Evolutionary conservation across 2,329 filamentous ascomycete genomes (phyloP), one percentile per base, ranked within the genome.

Genomic region (Aspergillus ustus): DNA sequence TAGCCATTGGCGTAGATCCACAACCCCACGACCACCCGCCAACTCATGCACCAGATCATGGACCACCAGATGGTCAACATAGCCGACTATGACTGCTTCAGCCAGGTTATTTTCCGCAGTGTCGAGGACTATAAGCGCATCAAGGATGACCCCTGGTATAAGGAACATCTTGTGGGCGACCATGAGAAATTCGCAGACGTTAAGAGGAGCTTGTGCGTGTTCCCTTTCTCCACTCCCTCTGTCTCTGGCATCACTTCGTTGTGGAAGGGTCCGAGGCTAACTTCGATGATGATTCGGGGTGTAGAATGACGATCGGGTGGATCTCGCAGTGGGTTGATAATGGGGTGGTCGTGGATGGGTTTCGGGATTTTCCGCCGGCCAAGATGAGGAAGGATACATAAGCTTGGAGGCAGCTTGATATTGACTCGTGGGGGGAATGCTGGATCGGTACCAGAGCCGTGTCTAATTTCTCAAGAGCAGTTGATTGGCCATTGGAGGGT

Each of bases 101-200:
- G 78, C 52, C 81, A 84, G 66, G 78, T 82, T 0, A 72, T 82
- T 0, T 84, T 84, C 65, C 63, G 77, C 59, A 69, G 61, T 45
- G 55, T 84, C 1, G 78, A 82, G 4, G 75, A 82, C 60, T 85
- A 81, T 67, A 80, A 80, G 67, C 65, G 69, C 7, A 81, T 84
- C 75, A 83, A 83, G 67, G 59, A 78, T 15, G 82, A 85, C 67
- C 79, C 81, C 2, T 82, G 72, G 72, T 84, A 82, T 64, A 80
- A 81, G 70, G 66, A 81, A 63, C 72, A 80, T 59, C 62, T 84
- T 19, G 64, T 77, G 0, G 67, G 67, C 2, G 82, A 84, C 64
- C 81, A 84, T 69, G 78, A 81, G 64, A 80, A 80, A 3, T 84
- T 84, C 71, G 82, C 81, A 0, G 82, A 84, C 66, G 82, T 79